Conservation (phyloP, 208 protist genomes). For the Trypanosoma avium region DNA sequence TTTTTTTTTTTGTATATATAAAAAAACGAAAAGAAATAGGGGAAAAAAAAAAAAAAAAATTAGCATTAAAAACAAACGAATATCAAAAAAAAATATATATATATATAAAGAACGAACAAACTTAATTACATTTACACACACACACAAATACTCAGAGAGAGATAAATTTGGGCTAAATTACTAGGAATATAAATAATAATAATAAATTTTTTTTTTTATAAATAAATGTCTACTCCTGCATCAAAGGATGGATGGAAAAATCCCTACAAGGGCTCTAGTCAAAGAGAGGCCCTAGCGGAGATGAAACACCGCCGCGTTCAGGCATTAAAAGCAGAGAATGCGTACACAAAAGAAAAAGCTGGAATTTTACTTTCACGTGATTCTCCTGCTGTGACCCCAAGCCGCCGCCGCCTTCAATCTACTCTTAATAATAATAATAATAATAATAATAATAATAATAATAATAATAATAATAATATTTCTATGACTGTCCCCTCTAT, state of each 20-base stretch:
- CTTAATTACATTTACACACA: too few species aligned
- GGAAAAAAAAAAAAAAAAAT: constrained; percentile 1
- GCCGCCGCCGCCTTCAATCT: too few species aligned
- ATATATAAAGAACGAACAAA: too few species aligned
- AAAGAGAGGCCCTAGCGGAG: background rate
- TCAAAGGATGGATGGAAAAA: background rate
- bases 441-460: too few species aligned
- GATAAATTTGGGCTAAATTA: too few species aligned
- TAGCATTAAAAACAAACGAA: background rate
- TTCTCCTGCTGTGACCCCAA: too few species aligned
- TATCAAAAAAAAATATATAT: background rate
- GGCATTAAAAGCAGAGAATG: background rate
- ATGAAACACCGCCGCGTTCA: background rate
- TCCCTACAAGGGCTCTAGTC: background rate
- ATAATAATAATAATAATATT: too few species aligned
- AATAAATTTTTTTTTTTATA: too few species aligned
- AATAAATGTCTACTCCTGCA: background rate
- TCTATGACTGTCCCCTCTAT: too few species aligned
- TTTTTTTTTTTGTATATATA: background rate
- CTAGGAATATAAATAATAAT: too few species aligned
- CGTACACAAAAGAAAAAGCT: background rate
- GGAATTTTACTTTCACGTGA: background rate
- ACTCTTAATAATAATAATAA: too few species aligned
- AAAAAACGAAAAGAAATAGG: background rate
- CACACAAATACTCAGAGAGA: too few species aligned